Evolutionary conservation across 768 basidiomycete genomes (phyloP).

Genomic region (Amanita jacksonii): DNA sequence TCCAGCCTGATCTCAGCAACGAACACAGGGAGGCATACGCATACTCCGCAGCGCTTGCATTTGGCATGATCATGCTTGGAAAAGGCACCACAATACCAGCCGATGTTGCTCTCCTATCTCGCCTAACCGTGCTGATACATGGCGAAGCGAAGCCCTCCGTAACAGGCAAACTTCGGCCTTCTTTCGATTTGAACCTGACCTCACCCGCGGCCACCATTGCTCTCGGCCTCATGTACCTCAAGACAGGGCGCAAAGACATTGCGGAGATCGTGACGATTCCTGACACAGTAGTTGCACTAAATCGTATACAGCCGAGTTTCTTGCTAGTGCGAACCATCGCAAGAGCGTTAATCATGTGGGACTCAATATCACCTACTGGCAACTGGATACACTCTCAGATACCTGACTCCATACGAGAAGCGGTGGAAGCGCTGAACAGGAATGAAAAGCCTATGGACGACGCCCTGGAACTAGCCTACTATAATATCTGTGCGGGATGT

Average conservation of each 20-base stretch:
- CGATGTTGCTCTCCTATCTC: constrained; percentile 58
- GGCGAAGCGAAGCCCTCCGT: constrained; percentile 47
- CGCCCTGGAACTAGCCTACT: constrained; percentile 80
- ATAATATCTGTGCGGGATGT: constrained; percentile 83
- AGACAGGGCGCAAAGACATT: constrained; percentile 75
- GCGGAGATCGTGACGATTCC: constrained; percentile 82
- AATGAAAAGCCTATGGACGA: constrained; percentile 47
- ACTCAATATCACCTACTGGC: constrained; percentile 55
- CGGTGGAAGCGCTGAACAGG: constrained; percentile 43
- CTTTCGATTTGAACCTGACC: constrained; percentile 83
- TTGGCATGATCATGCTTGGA: constrained; percentile 96
- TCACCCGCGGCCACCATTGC: constrained; percentile 89
- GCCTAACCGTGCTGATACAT: constrained; percentile 66
- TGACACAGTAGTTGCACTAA: constrained; percentile 66
- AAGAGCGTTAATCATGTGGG: constrained; percentile 80
- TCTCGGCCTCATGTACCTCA: constrained; percentile 87
- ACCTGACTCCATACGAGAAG: constrained; percentile 53
- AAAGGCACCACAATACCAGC: constrained; percentile 73
- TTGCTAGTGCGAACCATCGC: constrained; percentile 75
- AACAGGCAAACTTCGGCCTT: constrained; percentile 25
- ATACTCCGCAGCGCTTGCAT: constrained; percentile 78
- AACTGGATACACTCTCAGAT: constrained; percentile 70
- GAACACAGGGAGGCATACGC: constrained; percentile 92
- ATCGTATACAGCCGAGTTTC: constrained; percentile 83
- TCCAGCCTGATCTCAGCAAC: constrained; percentile 74